Evolutionary conservation across 1,284 basidiomycete genomes (phyloP), one percentile per base, ranked within the genome.

Genomic region (Moesziomyces sp.): DNA sequence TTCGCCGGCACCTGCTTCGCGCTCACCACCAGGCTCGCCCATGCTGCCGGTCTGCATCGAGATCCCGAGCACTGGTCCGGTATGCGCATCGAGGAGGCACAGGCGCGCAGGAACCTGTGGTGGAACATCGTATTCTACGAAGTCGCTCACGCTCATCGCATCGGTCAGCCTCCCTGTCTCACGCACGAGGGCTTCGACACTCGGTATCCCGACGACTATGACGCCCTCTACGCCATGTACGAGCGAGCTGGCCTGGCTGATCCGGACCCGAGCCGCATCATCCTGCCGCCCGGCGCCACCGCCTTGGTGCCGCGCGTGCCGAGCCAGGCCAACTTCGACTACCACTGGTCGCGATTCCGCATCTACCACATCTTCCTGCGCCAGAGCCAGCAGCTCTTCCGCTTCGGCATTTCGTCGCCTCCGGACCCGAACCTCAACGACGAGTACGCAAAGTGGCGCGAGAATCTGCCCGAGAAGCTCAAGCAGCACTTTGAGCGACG

Each of bases 1-100:
- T 80, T 78, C 38, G 78, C 78, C 14, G 62, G 69, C 49, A 66
- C 71, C 5, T 79, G 78, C 62, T 78, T 80, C 46, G 71, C 76
- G 16, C 50, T 66, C 24, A 71, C 79, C 21, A 61, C 76, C 11
- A 71, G 76, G 16, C 65, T 81, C 8, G 78, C 79, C 1, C 72
- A 80, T 47, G 76, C 76, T 16, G 79, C 79, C 40, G 77, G 77
- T 46, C 59, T 81, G 16, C 75, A 81, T 42, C 63, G 76, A 7
- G 79, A 80, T 38, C 71, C 78, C 9, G 63, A 59, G 43, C 74
- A 79, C 43, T 79, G 77, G 76, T 65, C 67, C 2, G 62, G 71
- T 6, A 81, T 81, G 65, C 61, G 74, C 23, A 69, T 58, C 53
- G 75, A 78, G 56, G 79, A 81, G 48, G 69, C 77, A 9, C 74